Base-by-base conservation (phyloP, 2,329 filamentous ascomycete genomes). In the Apiospora arundinis region DNA sequence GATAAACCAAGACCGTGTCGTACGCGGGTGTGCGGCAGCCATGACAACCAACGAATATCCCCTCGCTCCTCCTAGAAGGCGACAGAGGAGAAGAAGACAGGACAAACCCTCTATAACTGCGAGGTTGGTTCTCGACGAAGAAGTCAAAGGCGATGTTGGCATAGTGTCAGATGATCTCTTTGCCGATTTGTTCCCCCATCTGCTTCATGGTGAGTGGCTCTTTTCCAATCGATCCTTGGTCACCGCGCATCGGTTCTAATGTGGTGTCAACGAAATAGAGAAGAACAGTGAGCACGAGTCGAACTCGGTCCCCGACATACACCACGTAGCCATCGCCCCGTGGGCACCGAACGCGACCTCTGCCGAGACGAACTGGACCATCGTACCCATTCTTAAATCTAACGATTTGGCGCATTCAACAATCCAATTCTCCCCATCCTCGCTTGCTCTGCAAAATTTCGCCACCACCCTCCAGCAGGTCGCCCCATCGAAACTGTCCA, bases 141-240 rank as follows among this genome's bases (percentile, higher is more conserved):
- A 93, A 80, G 87, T 97, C 77, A 93, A 92, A 82, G 94, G 93
- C 69, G 94, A 97, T 79, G 88, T 95, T 73, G 96, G 95, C 74
- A 89, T 96, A 74, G 83, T 98, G 69, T 97, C 95, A 16, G 92
- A 94, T 77, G 94, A 97, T 81, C 87, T 99, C 69, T 94, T 95
- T 77, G 86, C 88, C 66, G 93, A 97, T 78, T 87, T 98, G 69
- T 95, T 97, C 83, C 91, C 93, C 73, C 84, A 90, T 76, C 78
- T 88, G 76, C 82, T 83, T 75, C 77, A 85, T 78, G 81, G 88
- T 91, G 80, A 81, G 88, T 85, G 76, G 76, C 75, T 67, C 12
- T 68, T 25, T 70, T 75, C 49, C 25, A 40, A 40, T 68, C 11
- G 37, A 28, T 28, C 5, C 18, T 23, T 11, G 8, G 21, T 28